Conservation (phyloP, 768 basidiomycete species). For the Trametes coccinea region DNA sequence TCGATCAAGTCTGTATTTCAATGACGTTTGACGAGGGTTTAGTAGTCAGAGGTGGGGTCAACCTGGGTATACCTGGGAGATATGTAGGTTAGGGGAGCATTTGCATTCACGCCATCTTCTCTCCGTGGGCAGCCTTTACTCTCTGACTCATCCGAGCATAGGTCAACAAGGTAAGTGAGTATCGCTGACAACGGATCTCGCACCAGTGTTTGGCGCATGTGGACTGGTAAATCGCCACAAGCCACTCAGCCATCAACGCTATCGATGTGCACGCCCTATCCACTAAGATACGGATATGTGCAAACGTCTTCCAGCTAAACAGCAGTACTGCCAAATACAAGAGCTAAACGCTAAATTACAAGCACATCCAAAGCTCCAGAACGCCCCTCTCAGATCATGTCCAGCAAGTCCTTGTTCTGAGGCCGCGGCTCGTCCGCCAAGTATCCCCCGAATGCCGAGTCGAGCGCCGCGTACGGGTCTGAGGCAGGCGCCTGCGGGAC, state of each 20-base stretch:
- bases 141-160: too few relatives aligned
- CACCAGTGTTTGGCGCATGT: too few relatives aligned
- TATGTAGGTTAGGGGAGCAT: neutral
- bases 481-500: conserved; percentile 24
- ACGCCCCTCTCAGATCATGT: conserved; percentile 16
- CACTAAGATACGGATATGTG: too few relatives aligned
- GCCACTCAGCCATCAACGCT: too few relatives aligned
- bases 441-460: conserved; percentile 73
- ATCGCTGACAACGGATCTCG: too few relatives aligned
- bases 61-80: neutral
- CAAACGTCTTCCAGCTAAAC: neutral
- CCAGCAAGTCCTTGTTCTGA: conserved; percentile 65
- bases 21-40: neutral
- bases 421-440: conserved; percentile 71
- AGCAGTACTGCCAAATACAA: conserved; percentile 7
- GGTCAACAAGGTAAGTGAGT: too few relatives aligned
- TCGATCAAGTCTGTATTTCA: conserved; percentile 26
- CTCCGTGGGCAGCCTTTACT: too few relatives aligned
- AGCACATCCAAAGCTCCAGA: neutral
- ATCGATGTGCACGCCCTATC: too few relatives aligned
- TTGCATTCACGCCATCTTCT: neutral
- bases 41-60: neutral
- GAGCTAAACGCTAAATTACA: conserved; percentile 14
- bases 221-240: too few relatives aligned
- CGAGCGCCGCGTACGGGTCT: conserved; percentile 87